Conservation (phyloP, 805 yeast genomes). For the Metschnikowia arizonensis region DNA sequence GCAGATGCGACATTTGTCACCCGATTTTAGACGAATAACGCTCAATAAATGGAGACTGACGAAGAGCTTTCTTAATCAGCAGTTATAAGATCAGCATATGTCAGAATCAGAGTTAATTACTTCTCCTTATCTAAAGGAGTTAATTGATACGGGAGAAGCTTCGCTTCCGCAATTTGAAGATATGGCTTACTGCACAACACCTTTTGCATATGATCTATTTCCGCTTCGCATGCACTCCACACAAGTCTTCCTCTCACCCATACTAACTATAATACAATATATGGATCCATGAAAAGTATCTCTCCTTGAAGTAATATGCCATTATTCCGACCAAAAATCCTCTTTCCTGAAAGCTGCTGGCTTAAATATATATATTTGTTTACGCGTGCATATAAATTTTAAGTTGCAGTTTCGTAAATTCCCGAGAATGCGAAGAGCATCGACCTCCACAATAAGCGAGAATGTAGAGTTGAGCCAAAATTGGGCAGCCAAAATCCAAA, state of each 20-base stretch:
- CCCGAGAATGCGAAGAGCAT: constrained; percentile 1
- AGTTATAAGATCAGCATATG: too few relatives aligned
- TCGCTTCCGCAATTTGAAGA: too few relatives aligned
- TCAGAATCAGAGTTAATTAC: too few relatives aligned
- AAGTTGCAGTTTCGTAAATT: neutral
- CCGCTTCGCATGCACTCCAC: neutral
- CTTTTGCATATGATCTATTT: neutral
- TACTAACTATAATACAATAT: neutral
- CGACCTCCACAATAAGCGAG: neutral
- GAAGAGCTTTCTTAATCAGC: too few relatives aligned
- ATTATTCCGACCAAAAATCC: neutral
- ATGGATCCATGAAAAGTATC: neutral
- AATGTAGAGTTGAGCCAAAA: neutral
- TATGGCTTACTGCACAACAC: too few relatives aligned
- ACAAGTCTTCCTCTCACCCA: neutral
- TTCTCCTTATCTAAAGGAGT: too few relatives aligned
- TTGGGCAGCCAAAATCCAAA: neutral
- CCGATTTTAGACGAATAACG: too few relatives aligned
- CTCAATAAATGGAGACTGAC: too few relatives aligned
- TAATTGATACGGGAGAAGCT: too few relatives aligned
- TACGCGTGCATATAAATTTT: neutral
- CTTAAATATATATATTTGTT: too few relatives aligned
- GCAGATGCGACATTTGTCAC: too few relatives aligned
- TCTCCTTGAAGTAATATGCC: neutral
- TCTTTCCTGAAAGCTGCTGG: neutral